These are phyloP conservation scores for Zymoseptoria ardabiliae DNA, from an alignment of 2,329 filamentous ascomycete genomes.

Conservation along the genomic window DNA sequence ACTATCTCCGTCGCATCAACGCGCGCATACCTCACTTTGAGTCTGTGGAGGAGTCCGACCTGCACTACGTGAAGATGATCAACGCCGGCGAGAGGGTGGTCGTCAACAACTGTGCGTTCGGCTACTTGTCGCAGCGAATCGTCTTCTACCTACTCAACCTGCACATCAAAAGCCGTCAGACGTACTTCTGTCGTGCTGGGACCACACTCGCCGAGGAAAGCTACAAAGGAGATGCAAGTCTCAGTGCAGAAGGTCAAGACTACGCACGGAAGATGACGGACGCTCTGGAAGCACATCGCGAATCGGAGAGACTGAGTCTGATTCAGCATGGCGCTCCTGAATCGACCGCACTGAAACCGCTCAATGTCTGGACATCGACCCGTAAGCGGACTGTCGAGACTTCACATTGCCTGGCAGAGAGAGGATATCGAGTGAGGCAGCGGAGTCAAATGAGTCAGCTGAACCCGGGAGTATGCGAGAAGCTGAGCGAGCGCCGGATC, in stretches of 20 bases:
- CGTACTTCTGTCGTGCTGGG: constrained; percentile 84
- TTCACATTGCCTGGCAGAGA: constrained; percentile 67
- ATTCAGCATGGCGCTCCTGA: constrained; percentile 57
- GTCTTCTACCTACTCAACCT: constrained; percentile 97
- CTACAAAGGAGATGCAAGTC: constrained; percentile 81
- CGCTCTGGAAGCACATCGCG: constrained; percentile 71
- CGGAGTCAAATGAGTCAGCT: constrained; percentile 95
- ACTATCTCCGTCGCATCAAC: constrained; percentile 84
- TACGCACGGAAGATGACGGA: constrained; percentile 86
- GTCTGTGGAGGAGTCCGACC: constrained; percentile 86
- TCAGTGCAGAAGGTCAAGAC: constrained; percentile 70
- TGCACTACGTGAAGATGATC: constrained; percentile 99
- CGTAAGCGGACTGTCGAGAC: constrained; percentile 86
- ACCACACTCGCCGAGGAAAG: constrained; percentile 81
- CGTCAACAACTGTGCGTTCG: constrained; percentile 95
- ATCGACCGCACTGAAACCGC: constrained; percentile 63
- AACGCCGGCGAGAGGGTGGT: constrained; percentile 89
- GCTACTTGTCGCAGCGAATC: constrained; percentile 92
- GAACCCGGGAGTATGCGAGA: constrained; percentile 93
- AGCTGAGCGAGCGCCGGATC: constrained; percentile 77
- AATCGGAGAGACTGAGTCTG: constrained; percentile 67
- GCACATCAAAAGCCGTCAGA: constrained; percentile 90
- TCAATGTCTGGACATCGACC: constrained; percentile 94
- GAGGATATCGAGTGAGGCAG: constrained; percentile 80
- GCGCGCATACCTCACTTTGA: constrained; percentile 93